Evolutionary conservation across 1,139 yeast species (phyloP).

Genomic region (Spathaspora sp.): DNA sequence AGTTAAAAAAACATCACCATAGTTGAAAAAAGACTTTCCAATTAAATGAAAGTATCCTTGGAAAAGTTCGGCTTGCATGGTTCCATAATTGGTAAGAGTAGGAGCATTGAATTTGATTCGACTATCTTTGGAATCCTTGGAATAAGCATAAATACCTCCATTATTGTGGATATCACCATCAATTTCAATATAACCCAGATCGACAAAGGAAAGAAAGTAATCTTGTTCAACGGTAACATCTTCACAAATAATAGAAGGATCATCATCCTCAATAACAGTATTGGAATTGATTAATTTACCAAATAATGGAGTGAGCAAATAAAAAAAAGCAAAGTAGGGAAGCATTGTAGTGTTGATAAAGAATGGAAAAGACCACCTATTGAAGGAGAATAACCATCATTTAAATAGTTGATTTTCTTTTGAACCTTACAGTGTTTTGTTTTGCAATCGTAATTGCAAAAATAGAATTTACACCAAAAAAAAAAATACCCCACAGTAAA

Average conservation of each 20-base stretch:
- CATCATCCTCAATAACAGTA: not conserved
- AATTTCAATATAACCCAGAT: not conserved
- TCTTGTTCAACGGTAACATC: not conserved
- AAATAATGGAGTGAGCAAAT: not conserved
- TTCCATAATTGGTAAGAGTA: not conserved
- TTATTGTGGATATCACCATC: not conserved
- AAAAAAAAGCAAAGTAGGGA: not conserved
- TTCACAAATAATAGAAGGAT: not conserved
- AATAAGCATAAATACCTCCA: not conserved
- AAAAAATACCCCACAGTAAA: not conserved
- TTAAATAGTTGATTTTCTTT: not conserved
- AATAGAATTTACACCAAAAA: not conserved
- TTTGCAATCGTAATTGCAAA: constrained; percentile 1
- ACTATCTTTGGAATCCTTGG: not conserved
- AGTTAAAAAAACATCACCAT: not conserved
- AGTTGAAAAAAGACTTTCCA: not conserved
- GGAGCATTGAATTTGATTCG: not conserved
- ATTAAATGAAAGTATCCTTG: not conserved
- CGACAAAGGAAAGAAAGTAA: not conserved
- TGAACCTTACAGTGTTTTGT: not conserved
- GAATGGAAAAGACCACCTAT: not conserved
- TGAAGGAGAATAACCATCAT: not conserved
- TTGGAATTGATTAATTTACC: not conserved
- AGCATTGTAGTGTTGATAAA: not conserved
- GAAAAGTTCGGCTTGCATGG: not conserved